Evolutionary conservation across 2,329 filamentous ascomycete genomes (phyloP), one percentile per base, ranked within the genome.

Genomic region (Paecilomyces variotii): DNA sequence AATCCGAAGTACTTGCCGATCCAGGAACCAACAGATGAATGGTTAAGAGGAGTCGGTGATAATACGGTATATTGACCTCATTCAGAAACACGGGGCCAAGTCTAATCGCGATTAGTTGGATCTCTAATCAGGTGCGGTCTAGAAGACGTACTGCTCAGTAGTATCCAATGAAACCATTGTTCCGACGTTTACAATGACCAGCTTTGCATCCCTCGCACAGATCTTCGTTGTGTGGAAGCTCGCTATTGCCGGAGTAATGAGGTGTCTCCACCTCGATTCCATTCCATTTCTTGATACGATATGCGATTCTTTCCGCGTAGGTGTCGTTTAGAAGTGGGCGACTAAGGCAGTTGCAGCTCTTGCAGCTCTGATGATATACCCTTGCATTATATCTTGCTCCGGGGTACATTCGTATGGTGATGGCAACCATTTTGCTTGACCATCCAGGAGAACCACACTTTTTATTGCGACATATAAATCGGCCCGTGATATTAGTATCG

Each of bases 341-440:
- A 56, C 73, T 70, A 0, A 76, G 63, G n/a, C 14, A 28, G 10
- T 71, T 62, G 63, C 76, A 79, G 12, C 11, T 14, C 56, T 69
- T 71, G 63, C 75, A 79, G 6, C 70, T 69, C 64, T 79, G 75
- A 61, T 76, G 66, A 62, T 78, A 80, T 51, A 80, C 75, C 58
- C 73, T 65, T 52, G 74, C 76, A 62, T 79, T 80, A 61, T 80
- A 80, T 66, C 63, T 63, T 39, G 63, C 11, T 14, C 57, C 64
- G 2, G 61, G 51, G 63, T 78, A 79, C 64, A 75, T 67, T 25
- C 76, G 71, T 51, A 79, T 78, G 0, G 70, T 76, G 49, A 78
- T 75, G 24, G 76, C 72, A 57, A 78, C 73, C 61, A 61, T 68
- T 59, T 71, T 75, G 69, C 76, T 79, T 19, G 64, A 62, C 76